phyloP scores from a whole-genome alignment of 2,329 filamentous ascomycete genomes.

The Penicillium hesseltinei region DNA sequence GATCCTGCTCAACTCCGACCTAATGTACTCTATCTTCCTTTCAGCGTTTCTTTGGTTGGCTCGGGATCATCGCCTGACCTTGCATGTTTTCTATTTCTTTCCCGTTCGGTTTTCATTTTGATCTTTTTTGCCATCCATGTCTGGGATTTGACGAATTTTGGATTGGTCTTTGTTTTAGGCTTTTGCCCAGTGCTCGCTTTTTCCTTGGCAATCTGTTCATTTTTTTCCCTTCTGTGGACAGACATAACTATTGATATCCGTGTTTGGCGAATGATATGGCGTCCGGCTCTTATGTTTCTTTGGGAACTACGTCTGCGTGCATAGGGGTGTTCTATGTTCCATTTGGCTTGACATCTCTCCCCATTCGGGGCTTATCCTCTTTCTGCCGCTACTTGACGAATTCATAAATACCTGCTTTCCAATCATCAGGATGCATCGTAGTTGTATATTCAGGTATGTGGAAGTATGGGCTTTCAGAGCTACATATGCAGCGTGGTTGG shows the following conservation, averaged over 20 bases:
- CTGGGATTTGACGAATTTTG: conserved; percentile 22
- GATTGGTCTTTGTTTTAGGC: conserved; percentile 17
- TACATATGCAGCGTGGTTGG: not conserved
- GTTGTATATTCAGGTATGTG: not conserved
- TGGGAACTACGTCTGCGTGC: conserved; percentile 25
- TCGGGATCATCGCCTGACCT: conserved; percentile 19
- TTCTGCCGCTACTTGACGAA: conserved; percentile 26
- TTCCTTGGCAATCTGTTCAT: conserved; percentile 13
- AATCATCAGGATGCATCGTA: conserved; percentile 4
- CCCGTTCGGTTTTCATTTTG: conserved; percentile 9
- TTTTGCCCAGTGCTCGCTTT: conserved; percentile 13
- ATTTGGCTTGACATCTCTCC: conserved; percentile 17
- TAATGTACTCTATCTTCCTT: conserved; percentile 33
- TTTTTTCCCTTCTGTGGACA: not conserved
- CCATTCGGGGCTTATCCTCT: conserved; percentile 14
- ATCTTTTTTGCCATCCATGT: conserved; percentile 13
- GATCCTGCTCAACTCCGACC: conserved; percentile 21
- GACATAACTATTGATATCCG: conserved; percentile 36
- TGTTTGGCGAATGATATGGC: conserved; percentile 35
- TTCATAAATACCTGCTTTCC: conserved; percentile 20
- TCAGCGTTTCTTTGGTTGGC: conserved; percentile 27
- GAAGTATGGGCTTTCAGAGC: not conserved
- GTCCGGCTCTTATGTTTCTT: conserved; percentile 29
- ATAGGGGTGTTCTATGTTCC: conserved; percentile 17
- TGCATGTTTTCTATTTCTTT: conserved; percentile 18